Conservation (phyloP, 345 rosid species). For the Rhodomyrtus tomentosa region DNA sequence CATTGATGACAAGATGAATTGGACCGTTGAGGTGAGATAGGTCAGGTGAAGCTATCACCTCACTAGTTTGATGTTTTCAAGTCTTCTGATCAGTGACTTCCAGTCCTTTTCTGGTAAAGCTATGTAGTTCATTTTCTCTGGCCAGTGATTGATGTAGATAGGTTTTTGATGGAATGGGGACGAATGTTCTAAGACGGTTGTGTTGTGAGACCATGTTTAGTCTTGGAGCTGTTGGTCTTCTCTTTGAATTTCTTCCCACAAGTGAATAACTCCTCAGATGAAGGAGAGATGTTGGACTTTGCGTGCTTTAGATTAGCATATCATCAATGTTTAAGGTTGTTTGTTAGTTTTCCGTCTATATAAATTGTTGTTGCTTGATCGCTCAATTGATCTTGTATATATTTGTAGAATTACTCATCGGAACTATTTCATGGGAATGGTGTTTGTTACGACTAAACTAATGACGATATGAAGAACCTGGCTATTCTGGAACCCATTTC, state of each 20-base stretch:
- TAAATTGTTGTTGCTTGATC: background rate
- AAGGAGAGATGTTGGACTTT: background rate
- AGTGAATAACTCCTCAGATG: background rate
- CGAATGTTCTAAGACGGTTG: background rate
- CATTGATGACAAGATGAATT: conserved; percentile 65
- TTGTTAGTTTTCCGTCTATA: background rate
- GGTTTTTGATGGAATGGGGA: background rate
- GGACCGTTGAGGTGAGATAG: conserved; percentile 61
- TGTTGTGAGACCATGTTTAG: background rate
- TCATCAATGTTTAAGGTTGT: background rate
- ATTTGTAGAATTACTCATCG: background rate
- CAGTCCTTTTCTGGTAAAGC: background rate
- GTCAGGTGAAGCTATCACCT: background rate
- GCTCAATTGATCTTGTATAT: background rate
- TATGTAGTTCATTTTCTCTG: background rate
- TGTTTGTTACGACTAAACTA: background rate
- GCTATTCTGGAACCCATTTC: background rate
- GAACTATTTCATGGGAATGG: background rate
- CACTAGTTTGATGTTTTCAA: background rate
- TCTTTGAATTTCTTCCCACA: background rate
- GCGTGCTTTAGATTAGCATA: background rate
- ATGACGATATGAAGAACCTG: background rate
- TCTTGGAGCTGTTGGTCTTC: background rate
- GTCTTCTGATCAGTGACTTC: background rate
- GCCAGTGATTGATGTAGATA: background rate